These are phyloP conservation scores for Pulveroboletus sp. DNA, from an alignment of 768 basidiomycete genomes.

Conservation along the genomic window DNA sequence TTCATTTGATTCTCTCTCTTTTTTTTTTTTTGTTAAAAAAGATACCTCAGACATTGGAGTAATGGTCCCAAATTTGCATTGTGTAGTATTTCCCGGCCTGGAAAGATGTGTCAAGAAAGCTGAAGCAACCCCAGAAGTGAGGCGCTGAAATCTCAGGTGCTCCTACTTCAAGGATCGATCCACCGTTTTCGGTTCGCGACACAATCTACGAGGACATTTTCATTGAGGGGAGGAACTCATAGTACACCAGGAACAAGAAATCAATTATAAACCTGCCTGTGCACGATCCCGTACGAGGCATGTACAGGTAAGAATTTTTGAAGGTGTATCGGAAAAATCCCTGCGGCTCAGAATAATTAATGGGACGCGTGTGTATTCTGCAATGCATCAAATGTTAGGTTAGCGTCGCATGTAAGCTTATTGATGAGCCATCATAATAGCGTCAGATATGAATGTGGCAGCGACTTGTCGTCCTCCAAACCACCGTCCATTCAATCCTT, in stretches of 20 bases:
- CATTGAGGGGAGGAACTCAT: conserved; percentile 30
- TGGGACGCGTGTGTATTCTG: conserved; percentile 22
- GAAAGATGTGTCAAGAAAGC: not conserved
- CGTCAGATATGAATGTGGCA: conserved; percentile 86
- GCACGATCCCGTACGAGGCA: conserved; percentile 27
- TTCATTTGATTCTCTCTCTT: not conserved
- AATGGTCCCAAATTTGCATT: not conserved
- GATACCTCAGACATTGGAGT: not conserved
- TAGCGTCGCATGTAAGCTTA: conserved; percentile 32
- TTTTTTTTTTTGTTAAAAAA: not conserved
- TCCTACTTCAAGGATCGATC: conserved; percentile 21
- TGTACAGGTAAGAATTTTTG: conserved; percentile 31
- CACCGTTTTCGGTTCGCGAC: conserved; percentile 19
- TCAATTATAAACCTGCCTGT: conserved; percentile 38
- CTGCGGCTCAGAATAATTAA: conserved; percentile 33
- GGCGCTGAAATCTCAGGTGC: conserved; percentile 4
- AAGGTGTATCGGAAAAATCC: conserved; percentile 26
- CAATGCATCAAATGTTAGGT: conserved; percentile 27
- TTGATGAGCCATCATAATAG: conserved; percentile 89
- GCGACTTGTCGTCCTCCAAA: conserved; percentile 90
- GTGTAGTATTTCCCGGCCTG: not conserved
- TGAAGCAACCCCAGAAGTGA: not conserved
- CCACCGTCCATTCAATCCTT: conserved; percentile 94
- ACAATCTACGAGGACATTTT: conserved; percentile 33
- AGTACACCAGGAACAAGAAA: conserved; percentile 27